Conservation (phyloP, 2,329 filamentous ascomycete genomes). For the Nectriaceae sp. region DNA sequence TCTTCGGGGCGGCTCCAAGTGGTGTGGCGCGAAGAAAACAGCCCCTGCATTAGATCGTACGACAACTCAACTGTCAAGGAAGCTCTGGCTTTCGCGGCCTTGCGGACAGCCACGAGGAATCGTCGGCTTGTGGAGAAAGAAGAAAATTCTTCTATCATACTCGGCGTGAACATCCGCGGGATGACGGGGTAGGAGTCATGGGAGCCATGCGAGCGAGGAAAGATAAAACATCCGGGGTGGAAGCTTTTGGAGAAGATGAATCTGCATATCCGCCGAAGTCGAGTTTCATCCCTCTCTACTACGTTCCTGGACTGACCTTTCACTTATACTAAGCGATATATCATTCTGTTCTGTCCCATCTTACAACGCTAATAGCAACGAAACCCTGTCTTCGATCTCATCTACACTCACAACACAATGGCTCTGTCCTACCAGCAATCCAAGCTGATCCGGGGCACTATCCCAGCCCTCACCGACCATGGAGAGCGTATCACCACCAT, state of each 20-base stretch:
- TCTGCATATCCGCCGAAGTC: conserved; percentile 11
- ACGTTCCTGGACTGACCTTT: neutral
- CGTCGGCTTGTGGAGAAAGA: conserved; percentile 30
- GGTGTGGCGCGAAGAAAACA: conserved; percentile 14
- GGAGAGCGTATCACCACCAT: conserved; percentile 68
- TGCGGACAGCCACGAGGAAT: conserved; percentile 23
- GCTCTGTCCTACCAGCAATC: conserved; percentile 57
- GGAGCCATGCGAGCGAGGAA: conserved; percentile 16
- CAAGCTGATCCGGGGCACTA: conserved; percentile 67
- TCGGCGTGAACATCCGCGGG: neutral
- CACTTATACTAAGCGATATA: neutral
- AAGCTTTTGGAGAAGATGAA: conserved; percentile 7
- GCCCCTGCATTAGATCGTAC: conserved; percentile 24
- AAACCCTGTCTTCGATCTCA: neutral
- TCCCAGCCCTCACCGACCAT: conserved; percentile 68
- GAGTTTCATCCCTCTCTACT: conserved; percentile 1
- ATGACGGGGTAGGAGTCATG: neutral
- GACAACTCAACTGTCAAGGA: conserved; percentile 22
- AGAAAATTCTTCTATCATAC: conserved; percentile 10
- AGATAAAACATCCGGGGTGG: conserved; percentile 26
- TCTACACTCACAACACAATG: conserved; percentile 27
- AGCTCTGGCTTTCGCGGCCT: conserved; percentile 1
- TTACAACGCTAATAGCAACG: neutral
- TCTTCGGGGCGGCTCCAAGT: neutral
- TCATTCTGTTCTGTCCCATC: neutral